These are phyloP conservation scores for Teratosphaeria zuluensis DNA, from an alignment of 2,329 filamentous ascomycete species.

Conservation along the genomic window DNA sequence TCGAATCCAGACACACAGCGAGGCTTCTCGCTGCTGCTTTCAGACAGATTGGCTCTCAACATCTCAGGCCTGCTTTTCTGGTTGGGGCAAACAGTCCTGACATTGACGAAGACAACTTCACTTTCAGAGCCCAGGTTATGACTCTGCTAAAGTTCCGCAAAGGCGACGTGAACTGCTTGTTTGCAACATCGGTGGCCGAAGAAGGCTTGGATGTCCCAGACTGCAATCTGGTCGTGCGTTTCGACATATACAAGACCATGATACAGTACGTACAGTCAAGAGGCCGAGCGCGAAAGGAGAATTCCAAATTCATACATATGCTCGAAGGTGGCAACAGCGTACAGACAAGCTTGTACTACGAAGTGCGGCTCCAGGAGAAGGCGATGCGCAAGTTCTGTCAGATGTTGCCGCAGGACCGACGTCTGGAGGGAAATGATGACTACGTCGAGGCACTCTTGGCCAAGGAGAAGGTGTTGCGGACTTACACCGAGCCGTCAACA, in stretches of 20 bases:
- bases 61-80: conserved; percentile 53
- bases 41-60: conserved; percentile 43
- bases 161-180: conserved; percentile 51
- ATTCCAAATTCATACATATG: conserved; percentile 80
- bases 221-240: conserved; percentile 61
- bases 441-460: conserved; percentile 48
- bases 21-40: conserved; percentile 63
- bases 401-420: conserved; percentile 62
- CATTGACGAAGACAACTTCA: conserved; percentile 48
- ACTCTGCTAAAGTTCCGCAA: conserved; percentile 57
- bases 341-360: conserved; percentile 48
- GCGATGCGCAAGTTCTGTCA: conserved; percentile 68
- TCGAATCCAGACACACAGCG: conserved; percentile 68
- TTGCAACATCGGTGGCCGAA: conserved; percentile 56
- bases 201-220: conserved; percentile 58
- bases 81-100: conserved; percentile 45
- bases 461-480: conserved; percentile 38
- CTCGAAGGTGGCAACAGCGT: conserved; percentile 58
- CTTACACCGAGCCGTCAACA: conserved; percentile 53
- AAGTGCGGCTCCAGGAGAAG: conserved; percentile 49
- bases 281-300: conserved; percentile 67
- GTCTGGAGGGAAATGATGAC: conserved; percentile 51
- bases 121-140: conserved; percentile 64
- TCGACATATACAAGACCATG: conserved; percentile 79
- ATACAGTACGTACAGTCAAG: conserved; percentile 94